Conservation (phyloP, 2,329 filamentous ascomycete species). For the Neonectria coccinea region DNA sequence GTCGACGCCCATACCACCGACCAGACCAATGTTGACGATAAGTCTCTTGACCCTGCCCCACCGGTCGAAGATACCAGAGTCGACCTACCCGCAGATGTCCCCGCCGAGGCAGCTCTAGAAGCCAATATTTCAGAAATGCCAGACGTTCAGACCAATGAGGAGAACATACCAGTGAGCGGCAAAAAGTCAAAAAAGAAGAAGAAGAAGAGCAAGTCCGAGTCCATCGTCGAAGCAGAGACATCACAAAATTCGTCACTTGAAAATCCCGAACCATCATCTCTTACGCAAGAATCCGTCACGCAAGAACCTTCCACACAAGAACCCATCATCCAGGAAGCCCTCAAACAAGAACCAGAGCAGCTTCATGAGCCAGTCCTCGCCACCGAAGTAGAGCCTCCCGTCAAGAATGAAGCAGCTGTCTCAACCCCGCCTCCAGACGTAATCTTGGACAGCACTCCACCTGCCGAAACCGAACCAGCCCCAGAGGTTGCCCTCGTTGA, state of each 20-base stretch:
- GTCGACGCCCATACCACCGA: conserved; percentile 12
- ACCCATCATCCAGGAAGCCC: conserved; percentile 13
- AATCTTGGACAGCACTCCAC: not conserved
- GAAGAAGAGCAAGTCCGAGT: conserved; percentile 47
- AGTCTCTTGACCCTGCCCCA: conserved; percentile 1
- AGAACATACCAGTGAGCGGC: conserved; percentile 29
- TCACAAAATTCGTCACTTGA: conserved; percentile 25
- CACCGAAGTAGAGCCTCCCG: not conserved
- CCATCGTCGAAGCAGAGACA: conserved; percentile 30
- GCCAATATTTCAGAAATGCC: conserved; percentile 7
- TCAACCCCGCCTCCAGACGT: conserved; percentile 9
- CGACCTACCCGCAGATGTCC: not conserved
- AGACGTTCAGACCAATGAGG: conserved; percentile 34
- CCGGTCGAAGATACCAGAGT: not conserved
- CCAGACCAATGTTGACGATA: conserved; percentile 15
- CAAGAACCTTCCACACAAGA: conserved; percentile 10
- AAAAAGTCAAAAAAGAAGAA: conserved; percentile 48
- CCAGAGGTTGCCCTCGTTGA: conserved; percentile 17
- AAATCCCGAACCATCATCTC: conserved; percentile 16
- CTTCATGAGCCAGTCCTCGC: not conserved
- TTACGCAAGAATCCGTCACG: conserved; percentile 23
- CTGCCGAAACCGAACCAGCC: conserved; percentile 18
- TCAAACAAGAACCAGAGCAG: conserved; percentile 14
- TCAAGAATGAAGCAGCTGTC: conserved; percentile 41
- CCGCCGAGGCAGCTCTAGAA: conserved; percentile 1